Base-by-base conservation (phyloP, 2,329 filamentous ascomycete genomes). In the Fusarium ramigenum region DNA sequence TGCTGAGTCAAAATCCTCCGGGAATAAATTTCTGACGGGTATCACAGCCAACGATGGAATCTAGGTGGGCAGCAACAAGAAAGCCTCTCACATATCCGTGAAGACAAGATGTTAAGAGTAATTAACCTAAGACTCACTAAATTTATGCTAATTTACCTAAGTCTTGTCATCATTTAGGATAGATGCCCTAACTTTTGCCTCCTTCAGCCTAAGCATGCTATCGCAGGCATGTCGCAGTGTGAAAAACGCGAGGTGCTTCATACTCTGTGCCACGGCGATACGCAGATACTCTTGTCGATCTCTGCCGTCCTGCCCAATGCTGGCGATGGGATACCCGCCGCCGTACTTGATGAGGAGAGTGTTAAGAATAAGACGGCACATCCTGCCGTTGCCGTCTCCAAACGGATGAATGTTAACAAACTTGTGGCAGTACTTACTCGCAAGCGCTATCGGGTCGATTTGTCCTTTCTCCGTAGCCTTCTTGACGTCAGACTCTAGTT, bases 371-470 rank as follows among this genome's bases (percentile, higher is more conserved):
- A 84, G 72, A 3, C 81, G 76, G 37, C 77, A 82, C 25, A 76
- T 73, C 8, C 79, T 72, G 1, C 80, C 82, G 32, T 84, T 84
- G 3, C 81, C 82, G 44, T 82, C 80, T 9, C 69, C 69, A 43
- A 83, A 84, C 1, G 81, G 82, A 19, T 83, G 80, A 12, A 83
- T 82, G 19, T 72, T 78, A 43, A 81, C 77, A 44, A 83, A 79
- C 1, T 57, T 42, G 25, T 82, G 75, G 28, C 74, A 79, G 34
- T 79, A 78, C 25, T 78, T 53, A 37, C 49, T 53, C 75, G 19
- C 76, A 75, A n/a, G 77, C 77, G 4, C 32, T 36, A 53, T 32
- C 8, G 49, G 49, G 32, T 53, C 49, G 32, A 53, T 53, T 25
- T 53, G 32, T 9, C 49, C 49, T 37, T 53, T 11, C 7, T 53